phyloP scores from a whole-genome alignment of 768 basidiomycete species.

The Amanita molliuscula region DNA sequence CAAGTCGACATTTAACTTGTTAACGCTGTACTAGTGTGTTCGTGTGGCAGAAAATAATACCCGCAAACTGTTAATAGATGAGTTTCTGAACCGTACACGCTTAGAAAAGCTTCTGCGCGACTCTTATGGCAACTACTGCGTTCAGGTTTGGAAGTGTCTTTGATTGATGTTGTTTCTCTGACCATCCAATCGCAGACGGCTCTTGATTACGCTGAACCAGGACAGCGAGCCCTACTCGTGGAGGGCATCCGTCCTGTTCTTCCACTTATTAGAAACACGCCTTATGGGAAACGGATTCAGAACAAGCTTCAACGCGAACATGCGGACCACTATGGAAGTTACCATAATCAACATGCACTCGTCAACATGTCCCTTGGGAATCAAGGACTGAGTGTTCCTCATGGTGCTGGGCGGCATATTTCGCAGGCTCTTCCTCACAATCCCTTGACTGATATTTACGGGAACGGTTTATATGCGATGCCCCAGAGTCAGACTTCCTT shows the following conservation, averaged over 20 bases:
- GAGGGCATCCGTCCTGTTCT: slow-evolving; percentile 98
- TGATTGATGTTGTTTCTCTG: neutral
- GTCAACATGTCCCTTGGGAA: slow-evolving; percentile 48
- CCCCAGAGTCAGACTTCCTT: slow-evolving; percentile 44
- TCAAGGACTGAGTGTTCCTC: slow-evolving; percentile 39
- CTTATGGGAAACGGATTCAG: slow-evolving; percentile 98
- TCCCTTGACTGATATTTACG: slow-evolving; percentile 58
- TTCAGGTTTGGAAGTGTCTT: slow-evolving; percentile 45
- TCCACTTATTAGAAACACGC: slow-evolving; percentile 96
- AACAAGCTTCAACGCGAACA: slow-evolving; percentile 96
- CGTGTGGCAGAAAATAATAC: slow-evolving; percentile 95
- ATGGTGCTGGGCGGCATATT: slow-evolving; percentile 44
- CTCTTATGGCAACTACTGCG: slow-evolving; percentile 94
- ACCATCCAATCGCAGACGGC: slow-evolving; percentile 57
- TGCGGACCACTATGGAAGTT: slow-evolving; percentile 55
- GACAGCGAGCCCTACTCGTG: slow-evolving; percentile 83
- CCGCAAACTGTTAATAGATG: slow-evolving; percentile 90
- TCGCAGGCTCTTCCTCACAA: slow-evolving; percentile 43
- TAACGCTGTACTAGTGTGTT: slow-evolving; percentile 40
- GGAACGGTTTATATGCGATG: slow-evolving; percentile 50
- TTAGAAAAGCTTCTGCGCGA: slow-evolving; percentile 94
- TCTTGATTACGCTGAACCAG: slow-evolving; percentile 94
- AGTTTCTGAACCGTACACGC: slow-evolving; percentile 87
- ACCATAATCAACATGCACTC: slow-evolving; percentile 50
- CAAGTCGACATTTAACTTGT: neutral